Evolutionary conservation across 768 basidiomycete species (phyloP), one percentile per base, ranked within the genome.

Genomic region (Phallus indusiatus): DNA sequence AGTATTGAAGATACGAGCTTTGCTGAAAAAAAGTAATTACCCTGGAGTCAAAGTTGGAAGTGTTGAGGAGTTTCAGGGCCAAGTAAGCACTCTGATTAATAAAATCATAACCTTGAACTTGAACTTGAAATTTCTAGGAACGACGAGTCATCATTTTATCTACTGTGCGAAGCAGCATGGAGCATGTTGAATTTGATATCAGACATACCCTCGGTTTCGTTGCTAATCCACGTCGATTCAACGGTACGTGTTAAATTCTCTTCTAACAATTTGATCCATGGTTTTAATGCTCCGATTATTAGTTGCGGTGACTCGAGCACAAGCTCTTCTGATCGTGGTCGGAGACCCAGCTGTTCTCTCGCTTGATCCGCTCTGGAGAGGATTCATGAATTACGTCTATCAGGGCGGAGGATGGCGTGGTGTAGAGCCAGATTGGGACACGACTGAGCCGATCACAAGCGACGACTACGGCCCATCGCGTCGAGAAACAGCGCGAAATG

Each of bases 41-140:
- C 71, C 18, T 71, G 66, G 63, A 2, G 72, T 84, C 56, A 84
- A 84, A 63, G 79, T 86, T 14, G 84, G 83, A 18, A 82, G 79
- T 20, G 82, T 83, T 0, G 84, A 85, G 63, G 82, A 83, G 59
- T 84, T 83, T 69, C 84, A 85, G 67, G 84, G 83, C 8, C 80
- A 83, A 70, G 81, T 78, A 53, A 28, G 62, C 59, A 11, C 53
- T 14, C 6, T 47, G 11, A 12, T 35, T 22, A 9, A 34, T 21
- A 17, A 52, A 3, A 20, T 48, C 3, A 24, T 24, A 22, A n/a
- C n/a, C n/a, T n/a, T 42, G 17, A 3, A 18, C 33, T 18, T 14
- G 24, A 9, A 7, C 21, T 16, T 28, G 6, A 14, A 10, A 12
- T 1, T n/a, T 33, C 5, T 54, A 75, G 74, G 74, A 75, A 61